Conservation (phyloP, 768 basidiomycete species). For the Mycena chlorophos region DNA sequence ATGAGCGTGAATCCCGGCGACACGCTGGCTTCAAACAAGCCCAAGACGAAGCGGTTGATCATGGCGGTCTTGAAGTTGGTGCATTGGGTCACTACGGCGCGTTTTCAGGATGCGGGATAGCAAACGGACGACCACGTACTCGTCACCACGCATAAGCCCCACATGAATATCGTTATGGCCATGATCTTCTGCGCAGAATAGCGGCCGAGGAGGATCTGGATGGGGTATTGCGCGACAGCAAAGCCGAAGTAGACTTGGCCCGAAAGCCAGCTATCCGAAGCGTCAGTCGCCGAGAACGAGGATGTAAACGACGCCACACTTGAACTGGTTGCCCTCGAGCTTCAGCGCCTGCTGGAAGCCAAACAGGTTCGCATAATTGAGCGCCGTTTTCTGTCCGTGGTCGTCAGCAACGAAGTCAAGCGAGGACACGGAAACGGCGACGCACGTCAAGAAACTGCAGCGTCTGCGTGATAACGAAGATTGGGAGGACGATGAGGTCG, state of each 20-base stretch:
- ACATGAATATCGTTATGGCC: conserved; percentile 19
- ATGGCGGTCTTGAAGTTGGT: conserved; percentile 23
- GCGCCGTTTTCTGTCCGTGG: conserved; percentile 11
- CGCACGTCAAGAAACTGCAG: conserved; percentile 21
- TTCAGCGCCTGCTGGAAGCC: conserved; percentile 19
- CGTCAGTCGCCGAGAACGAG: neutral
- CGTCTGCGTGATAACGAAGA: conserved; percentile 21
- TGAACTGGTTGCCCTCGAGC: conserved; percentile 20
- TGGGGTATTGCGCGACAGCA: conserved; percentile 21
- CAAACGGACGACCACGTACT: neutral
- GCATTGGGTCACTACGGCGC: conserved; percentile 19
- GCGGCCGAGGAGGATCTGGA: conserved; percentile 20
- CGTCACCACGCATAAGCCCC: conserved; percentile 23
- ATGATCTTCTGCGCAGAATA: conserved; percentile 22
- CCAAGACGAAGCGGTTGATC: conserved; percentile 21
- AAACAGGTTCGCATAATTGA: conserved; percentile 24
- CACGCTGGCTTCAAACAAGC: conserved; percentile 21
- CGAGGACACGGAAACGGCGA: neutral
- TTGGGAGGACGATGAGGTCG: conserved; percentile 18
- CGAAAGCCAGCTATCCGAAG: conserved; percentile 14
- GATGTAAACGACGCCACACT: conserved; percentile 3
- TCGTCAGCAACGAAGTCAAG: neutral
- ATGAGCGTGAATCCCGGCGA: conserved; percentile 23
- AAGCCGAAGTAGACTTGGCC: conserved; percentile 21
- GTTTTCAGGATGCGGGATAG: neutral